Evolutionary conservation across 2,329 filamentous ascomycete species (phyloP).

Genomic region (Arthrobotrys sinensis): DNA sequence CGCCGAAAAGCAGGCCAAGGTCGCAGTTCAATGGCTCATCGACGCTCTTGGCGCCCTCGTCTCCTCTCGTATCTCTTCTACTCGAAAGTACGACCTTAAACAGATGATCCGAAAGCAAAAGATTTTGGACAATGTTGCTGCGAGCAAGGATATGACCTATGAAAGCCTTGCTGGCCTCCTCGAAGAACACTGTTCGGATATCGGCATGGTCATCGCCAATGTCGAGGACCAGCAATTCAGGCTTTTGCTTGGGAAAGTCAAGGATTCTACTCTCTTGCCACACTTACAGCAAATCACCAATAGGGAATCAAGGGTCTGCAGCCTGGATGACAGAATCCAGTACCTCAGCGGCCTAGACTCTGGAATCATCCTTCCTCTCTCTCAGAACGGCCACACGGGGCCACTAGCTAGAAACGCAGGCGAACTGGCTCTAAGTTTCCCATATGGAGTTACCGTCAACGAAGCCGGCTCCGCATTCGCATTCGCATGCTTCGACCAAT

Average conservation of each 20-base stretch:
- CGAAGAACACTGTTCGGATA: conserved; percentile 55
- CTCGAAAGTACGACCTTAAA: conserved; percentile 57
- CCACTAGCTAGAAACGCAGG: conserved; percentile 36
- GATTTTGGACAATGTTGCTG: conserved; percentile 54
- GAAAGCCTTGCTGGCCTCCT: conserved; percentile 38
- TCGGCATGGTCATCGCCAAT: conserved; percentile 57
- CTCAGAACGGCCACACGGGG: conserved; percentile 41
- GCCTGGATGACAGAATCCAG: conserved; percentile 47
- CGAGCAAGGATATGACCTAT: conserved; percentile 58
- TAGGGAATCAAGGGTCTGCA: conserved; percentile 24
- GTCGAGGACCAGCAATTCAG: conserved; percentile 38
- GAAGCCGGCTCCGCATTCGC: conserved; percentile 52
- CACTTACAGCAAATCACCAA: conserved; percentile 52
- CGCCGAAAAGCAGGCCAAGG: conserved; percentile 49
- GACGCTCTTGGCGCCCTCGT: conserved; percentile 52
- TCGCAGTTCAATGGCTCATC: conserved; percentile 55
- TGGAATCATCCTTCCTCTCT: conserved; percentile 54
- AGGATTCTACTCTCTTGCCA: conserved; percentile 31
- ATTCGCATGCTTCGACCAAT: conserved; percentile 59
- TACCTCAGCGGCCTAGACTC: conserved; percentile 53
- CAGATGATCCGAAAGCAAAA: conserved; percentile 59
- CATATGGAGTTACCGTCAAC: conserved; percentile 48
- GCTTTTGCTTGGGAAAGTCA: conserved; percentile 35
- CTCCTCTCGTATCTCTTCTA: conserved; percentile 54
- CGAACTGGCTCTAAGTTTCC: conserved; percentile 36